These are phyloP conservation scores for Scleroderma bovista DNA, from an alignment of 768 basidiomycete species.

Conservation along the genomic window DNA sequence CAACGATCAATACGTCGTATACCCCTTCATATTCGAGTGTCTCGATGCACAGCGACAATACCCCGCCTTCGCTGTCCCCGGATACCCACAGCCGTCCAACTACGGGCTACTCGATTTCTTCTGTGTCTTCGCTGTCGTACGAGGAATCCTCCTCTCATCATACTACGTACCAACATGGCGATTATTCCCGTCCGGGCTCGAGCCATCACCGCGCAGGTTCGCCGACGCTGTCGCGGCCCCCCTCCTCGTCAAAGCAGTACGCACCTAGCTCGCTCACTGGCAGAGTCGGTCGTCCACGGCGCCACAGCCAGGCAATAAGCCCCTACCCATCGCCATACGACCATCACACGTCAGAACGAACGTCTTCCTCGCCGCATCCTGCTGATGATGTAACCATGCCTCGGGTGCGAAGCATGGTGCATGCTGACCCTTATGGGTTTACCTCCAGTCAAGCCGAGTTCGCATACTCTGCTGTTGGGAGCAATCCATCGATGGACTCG, in stretches of 20 bases:
- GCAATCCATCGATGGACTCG: slow-evolving; percentile 33
- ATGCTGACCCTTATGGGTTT: slow-evolving; percentile 66
- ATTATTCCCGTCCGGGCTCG: slow-evolving; percentile 72
- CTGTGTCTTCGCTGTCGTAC: slow-evolving; percentile 71
- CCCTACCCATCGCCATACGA: slow-evolving; percentile 85
- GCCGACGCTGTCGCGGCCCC: slow-evolving; percentile 62
- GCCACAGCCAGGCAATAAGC: slow-evolving; percentile 84
- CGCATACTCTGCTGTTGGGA: slow-evolving; percentile 66
- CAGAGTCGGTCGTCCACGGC: slow-evolving; percentile 67
- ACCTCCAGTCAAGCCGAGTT: slow-evolving; percentile 69
- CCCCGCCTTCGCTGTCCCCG: slow-evolving; percentile 68
- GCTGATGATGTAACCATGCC: slow-evolving; percentile 52
- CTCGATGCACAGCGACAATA: slow-evolving; percentile 63
- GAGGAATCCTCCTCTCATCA: slow-evolving; percentile 44
- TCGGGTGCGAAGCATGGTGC: slow-evolving; percentile 80
- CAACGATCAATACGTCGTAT: slow-evolving; percentile 71
- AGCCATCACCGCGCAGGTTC: slow-evolving; percentile 62
- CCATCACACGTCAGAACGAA: slow-evolving; percentile 54
- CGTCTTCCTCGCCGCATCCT: slow-evolving; percentile 68
- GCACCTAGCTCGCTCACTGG: slow-evolving; percentile 47
- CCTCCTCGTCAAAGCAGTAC: slow-evolving; percentile 58
- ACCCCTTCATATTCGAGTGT: slow-evolving; percentile 60
- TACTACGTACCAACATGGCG: slow-evolving; percentile 37
- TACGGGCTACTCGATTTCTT: slow-evolving; percentile 82
- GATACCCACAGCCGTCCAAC: slow-evolving; percentile 70